Evolutionary conservation across 192 early-diverging fungal species (phyloP).

Genomic region (Backusella sp.): DNA sequence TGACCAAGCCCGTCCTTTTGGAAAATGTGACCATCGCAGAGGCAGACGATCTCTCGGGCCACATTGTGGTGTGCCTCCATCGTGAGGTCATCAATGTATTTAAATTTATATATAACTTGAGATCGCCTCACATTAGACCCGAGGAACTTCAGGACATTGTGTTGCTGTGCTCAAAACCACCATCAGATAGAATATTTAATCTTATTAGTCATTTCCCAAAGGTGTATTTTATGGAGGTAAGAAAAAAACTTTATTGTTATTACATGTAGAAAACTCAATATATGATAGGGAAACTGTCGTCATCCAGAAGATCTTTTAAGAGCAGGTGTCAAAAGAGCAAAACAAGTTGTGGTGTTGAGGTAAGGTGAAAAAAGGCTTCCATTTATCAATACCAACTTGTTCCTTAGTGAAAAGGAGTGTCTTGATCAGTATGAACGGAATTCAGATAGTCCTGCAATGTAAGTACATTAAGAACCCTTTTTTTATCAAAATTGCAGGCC

Average conservation of each 20-base stretch:
- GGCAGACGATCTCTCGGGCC: constrained; percentile 12
- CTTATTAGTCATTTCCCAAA: constrained; percentile 39
- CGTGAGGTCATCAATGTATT: constrained; percentile 35
- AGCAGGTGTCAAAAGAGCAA: constrained; percentile 45
- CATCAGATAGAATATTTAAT: constrained; percentile 35
- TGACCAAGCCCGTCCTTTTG: neutral
- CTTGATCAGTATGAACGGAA: constrained; percentile 40
- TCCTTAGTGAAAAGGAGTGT: constrained; percentile 27
- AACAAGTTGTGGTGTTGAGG: constrained; percentile 45
- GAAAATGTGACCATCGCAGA: constrained; percentile 10
- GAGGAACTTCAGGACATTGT: constrained; percentile 48
- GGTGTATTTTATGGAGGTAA: constrained; percentile 43
- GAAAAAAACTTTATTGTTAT: neutral
- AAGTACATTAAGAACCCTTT: neutral
- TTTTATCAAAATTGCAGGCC: neutral
- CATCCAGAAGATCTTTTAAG: constrained; percentile 44
- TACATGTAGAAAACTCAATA: constrained; percentile 20
- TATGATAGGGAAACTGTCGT: constrained; percentile 46
- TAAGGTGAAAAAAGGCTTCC: neutral
- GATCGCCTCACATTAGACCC: constrained; percentile 30
- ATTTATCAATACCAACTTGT: neutral
- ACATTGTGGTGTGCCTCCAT: constrained; percentile 44
- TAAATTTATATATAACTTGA: constrained; percentile 27
- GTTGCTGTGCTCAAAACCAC: constrained; percentile 34
- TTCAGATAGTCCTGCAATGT: constrained; percentile 43